Percentiles rank a stretch among this genome's conserved stretches.
phyloP scores from a whole-genome alignment of 495 filamentous ascomycete genomes.

The Neurospora tetrasperma region DNA sequence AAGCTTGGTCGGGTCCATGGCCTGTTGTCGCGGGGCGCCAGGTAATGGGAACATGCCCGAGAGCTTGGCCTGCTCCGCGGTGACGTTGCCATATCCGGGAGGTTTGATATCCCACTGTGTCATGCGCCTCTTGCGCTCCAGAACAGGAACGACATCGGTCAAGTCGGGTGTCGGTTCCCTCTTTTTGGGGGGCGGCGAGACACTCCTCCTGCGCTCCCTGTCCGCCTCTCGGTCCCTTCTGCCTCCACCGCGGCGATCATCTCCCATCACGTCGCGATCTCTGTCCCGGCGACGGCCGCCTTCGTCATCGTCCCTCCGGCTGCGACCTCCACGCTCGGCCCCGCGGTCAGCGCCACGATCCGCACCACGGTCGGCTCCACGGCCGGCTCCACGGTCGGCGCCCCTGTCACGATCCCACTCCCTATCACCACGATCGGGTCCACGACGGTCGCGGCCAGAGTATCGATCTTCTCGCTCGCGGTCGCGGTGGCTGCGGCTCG shows the following conservation, averaged over 20 bases:
- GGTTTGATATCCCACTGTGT: slow-evolving; percentile 99
- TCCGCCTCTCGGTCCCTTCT: slow-evolving; percentile 42
- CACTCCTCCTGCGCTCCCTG: slow-evolving; percentile 64
- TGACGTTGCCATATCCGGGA: slow-evolving; percentile 95
- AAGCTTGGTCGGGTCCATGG: slow-evolving; percentile 89
- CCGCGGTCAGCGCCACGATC: slow-evolving; percentile 55
- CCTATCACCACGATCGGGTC: slow-evolving; percentile 23
- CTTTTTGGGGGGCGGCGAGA: slow-evolving; percentile 74
- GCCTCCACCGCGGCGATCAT: slow-evolving; percentile 40
- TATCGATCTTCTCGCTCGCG: slow-evolving; percentile 87
- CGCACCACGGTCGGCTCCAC: slow-evolving; percentile 28
- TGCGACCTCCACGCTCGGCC: slow-evolving; percentile 28
- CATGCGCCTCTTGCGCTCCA: slow-evolving; percentile 76
- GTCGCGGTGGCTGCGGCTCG: slow-evolving; percentile 81
- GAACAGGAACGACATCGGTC: slow-evolving; percentile 67
- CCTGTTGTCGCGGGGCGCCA: slow-evolving; percentile 87
- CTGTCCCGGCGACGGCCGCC: slow-evolving; percentile 34
- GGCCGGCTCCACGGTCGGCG: slow-evolving; percentile 33
- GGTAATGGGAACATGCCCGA: slow-evolving; percentile 99
- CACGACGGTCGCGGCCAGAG: slow-evolving; percentile 47
- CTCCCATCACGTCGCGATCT: slow-evolving; percentile 35
- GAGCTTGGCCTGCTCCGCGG: slow-evolving; percentile 95
- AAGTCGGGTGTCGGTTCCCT: slow-evolving; percentile 92
- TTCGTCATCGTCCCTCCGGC: slow-evolving; percentile 16
- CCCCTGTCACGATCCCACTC: slow-evolving; percentile 68